Evolutionary conservation across 31 red algal genomes (phyloP), one percentile per base, ranked within the genome.

Genomic region (Asparagopsis taxiformis): DNA sequence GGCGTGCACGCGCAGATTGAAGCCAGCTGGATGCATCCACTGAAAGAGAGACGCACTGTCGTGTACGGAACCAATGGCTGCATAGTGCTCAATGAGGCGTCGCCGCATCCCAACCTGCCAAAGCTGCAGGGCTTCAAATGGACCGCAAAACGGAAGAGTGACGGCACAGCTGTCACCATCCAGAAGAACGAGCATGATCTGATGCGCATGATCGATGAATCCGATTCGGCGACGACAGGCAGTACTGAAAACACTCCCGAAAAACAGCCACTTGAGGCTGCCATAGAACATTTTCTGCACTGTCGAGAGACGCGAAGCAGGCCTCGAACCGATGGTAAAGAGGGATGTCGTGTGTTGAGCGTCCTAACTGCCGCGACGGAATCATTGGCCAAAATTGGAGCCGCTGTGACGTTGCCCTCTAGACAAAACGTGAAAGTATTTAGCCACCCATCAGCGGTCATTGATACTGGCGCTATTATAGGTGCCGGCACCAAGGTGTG

Each of bases 401-500:
- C 38, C 3, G 24, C 48, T 13, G 55, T 62, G 43, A 17, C 0
- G 32, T 19, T 79, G 58, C 4, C 1, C 8, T 48, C 16, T 1
- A 62, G 2, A 67, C 36, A 52, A 8, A 44, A 21, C 62, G 20
- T 25, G 20, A n/a, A 24, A 62, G 1, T 25, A n/a, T 73, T 73
- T 41, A 56, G 68, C 4, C 92, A 95, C 62, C n/a, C 23, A 0
- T 80, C 85, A 1, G 92, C 92, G 10, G 44, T 95, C 3, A 75
- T 95, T 23, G 92, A 90, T 29, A n/a, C 59, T 8, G 72, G 78
- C 32, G 77, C 79, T 15, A 30, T 37, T 0, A 62, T 95, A 35
- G 85, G 85, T 1, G 49, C 10, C 15, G 84, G 72, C 13, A 85
- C 92, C 0, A 95, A 70, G 35, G 69, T 95, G 11, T 95, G 92